These are phyloP conservation scores for Selaginella tamariscina DNA, from an alignment of 75 land plant genomes.

Conservation along the genomic window DNA sequence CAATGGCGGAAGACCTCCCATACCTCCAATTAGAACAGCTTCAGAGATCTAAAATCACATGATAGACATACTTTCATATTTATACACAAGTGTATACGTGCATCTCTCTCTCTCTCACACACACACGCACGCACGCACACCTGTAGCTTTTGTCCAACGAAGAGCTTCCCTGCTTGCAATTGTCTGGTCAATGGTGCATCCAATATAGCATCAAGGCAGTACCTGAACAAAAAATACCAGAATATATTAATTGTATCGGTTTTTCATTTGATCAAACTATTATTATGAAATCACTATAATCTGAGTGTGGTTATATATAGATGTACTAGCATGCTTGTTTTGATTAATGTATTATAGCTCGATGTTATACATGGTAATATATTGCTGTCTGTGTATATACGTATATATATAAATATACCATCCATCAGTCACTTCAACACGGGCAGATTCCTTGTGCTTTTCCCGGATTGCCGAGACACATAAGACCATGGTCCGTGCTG, in stretches of 20 bases:
- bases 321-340: no score
- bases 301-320: no score
- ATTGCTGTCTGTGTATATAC: background rate
- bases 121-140: no score
- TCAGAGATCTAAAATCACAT: background rate
- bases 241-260: background rate
- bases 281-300: no score
- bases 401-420: slow-evolving; percentile 33
- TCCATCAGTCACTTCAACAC: slow-evolving; percentile 72
- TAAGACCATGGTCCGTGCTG: slow-evolving; percentile 46
- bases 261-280: background rate
- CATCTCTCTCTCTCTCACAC: no score
- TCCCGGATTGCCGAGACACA: slow-evolving; percentile 53
- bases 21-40: background rate
- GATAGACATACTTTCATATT: background rate
- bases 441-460: slow-evolving; percentile 7
- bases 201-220: slow-evolving; percentile 43
- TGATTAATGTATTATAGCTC: no score
- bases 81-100: no score
- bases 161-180: slow-evolving; percentile 42
- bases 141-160: slow-evolving; percentile 78
- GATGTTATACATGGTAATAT: background rate
- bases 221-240: slow-evolving; percentile 32
- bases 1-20: background rate
- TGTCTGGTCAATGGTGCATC: slow-evolving; percentile 44